A percentile compares a stretch with the other conserved stretches of the same genome.
These are phyloP conservation scores for Mycena belliarum DNA, from an alignment of 768 basidiomycete genomes.

Conservation along the genomic window DNA sequence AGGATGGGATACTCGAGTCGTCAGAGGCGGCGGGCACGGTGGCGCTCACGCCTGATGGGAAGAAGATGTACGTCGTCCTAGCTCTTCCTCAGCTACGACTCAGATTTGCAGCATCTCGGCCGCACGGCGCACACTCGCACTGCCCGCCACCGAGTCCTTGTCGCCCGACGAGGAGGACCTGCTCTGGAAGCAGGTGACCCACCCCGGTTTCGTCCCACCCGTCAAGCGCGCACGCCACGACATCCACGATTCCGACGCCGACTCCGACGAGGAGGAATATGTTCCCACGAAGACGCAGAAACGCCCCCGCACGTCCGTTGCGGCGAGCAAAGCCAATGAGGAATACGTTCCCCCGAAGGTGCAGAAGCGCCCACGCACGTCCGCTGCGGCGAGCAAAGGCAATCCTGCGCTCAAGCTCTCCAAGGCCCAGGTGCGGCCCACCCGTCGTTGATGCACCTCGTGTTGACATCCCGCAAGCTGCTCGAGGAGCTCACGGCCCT, in stretches of 20 bases:
- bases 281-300: constrained; percentile 20
- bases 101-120: constrained; percentile 29
- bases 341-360: constrained; percentile 8
- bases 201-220: constrained; percentile 5
- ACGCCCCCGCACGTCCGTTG: constrained; percentile 23
- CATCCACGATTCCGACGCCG: constrained; percentile 4
- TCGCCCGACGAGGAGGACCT: constrained; percentile 34
- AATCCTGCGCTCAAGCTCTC: constrained; percentile 37
- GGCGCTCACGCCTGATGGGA: constrained; percentile 43
- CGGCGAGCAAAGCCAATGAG: constrained; percentile 1
- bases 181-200: constrained; percentile 41
- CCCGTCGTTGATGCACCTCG: neutral
- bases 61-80: constrained; percentile 41
- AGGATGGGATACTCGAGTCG: constrained; percentile 43
- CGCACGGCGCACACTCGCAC: constrained; percentile 34
- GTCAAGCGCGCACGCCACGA: constrained; percentile 11
- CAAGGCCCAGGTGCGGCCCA: constrained; percentile 41
- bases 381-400: constrained; percentile 5
- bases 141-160: constrained; percentile 25
- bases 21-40: constrained; percentile 37
- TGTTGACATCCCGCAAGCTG: constrained; percentile 26
- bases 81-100: neutral
- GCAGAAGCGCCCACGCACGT: constrained; percentile 27
- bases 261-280: constrained; percentile 9
- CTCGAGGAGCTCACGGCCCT: constrained; percentile 29